Conservation (phyloP, 1,284 basidiomycete species). For the Golubevia sp. region DNA sequence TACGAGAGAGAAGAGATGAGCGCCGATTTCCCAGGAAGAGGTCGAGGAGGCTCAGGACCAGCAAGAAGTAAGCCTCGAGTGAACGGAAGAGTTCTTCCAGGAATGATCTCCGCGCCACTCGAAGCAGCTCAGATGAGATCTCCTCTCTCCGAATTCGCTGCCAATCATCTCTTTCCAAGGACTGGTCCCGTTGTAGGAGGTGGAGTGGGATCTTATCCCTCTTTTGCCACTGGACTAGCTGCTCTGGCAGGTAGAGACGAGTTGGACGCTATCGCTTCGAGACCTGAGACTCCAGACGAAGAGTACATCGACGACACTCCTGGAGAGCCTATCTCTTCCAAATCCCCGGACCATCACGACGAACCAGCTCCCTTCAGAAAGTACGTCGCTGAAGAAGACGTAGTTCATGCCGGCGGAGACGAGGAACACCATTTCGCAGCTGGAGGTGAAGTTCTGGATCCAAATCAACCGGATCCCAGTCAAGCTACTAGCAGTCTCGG, state of each 20-base stretch:
- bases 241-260: not conserved
- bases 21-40: slow-evolving; percentile 63
- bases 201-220: slow-evolving; percentile 2
- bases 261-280: not conserved
- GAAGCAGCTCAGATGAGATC: slow-evolving; percentile 18
- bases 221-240: not conserved
- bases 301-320: not conserved
- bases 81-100: not conserved
- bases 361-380: slow-evolving; percentile 39
- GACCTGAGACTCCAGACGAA: not conserved
- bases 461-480: not conserved
- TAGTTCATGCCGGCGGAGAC: not conserved
- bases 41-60: slow-evolving; percentile 77
- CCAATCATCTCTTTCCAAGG: slow-evolving; percentile 39
- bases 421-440: not conserved
- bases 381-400: slow-evolving; percentile 37
- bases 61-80: not conserved
- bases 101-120: not conserved
- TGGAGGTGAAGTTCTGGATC: not conserved
- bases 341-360: slow-evolving; percentile 1
- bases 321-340: not conserved
- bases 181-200: slow-evolving; percentile 10
- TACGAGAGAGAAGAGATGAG: slow-evolving; percentile 52
- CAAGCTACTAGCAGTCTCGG: not conserved
- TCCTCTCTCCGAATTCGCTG: slow-evolving; percentile 48